Conservation (phyloP, 1,284 basidiomycete genomes). For the Somion occarium region DNA sequence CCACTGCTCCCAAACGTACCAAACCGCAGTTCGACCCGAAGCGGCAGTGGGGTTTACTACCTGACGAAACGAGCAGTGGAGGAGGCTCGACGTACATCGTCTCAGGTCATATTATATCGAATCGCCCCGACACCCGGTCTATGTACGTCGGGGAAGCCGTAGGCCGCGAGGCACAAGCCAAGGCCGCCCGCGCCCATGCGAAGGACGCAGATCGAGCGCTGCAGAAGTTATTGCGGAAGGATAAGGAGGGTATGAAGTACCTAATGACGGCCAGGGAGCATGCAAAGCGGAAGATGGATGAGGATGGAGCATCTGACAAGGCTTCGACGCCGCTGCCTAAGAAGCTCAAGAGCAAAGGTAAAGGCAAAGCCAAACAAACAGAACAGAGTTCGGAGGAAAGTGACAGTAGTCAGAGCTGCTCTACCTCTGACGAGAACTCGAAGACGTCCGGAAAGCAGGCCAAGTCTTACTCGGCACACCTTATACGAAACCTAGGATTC, state of each 20-base stretch:
- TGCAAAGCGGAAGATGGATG: slow-evolving; percentile 17
- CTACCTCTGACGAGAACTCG: slow-evolving; percentile 1
- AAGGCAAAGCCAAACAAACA: slow-evolving; percentile 22
- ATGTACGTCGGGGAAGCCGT: slow-evolving; percentile 59
- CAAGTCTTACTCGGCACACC: slow-evolving; percentile 54
- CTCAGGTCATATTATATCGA: slow-evolving; percentile 63
- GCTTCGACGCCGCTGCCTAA: slow-evolving; percentile 17
- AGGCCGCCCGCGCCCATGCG: slow-evolving; percentile 56
- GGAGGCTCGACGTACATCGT: slow-evolving; percentile 76
- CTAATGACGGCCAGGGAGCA: slow-evolving; percentile 53
- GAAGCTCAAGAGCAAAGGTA: slow-evolving; percentile 22
- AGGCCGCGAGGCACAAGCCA: slow-evolving; percentile 71
- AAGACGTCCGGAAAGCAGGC: slow-evolving; percentile 9
- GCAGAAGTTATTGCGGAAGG: slow-evolving; percentile 52
- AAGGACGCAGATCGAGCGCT: slow-evolving; percentile 58
- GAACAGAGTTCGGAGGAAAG: slow-evolving; percentile 9
- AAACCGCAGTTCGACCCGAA: slow-evolving; percentile 61
- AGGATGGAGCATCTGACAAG: slow-evolving; percentile 15
- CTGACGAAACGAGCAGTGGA: slow-evolving; percentile 35
- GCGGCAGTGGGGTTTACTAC: slow-evolving; percentile 67
- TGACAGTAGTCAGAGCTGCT: slow-evolving; percentile 9
- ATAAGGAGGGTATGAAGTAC: slow-evolving; percentile 58
- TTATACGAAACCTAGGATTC: slow-evolving; percentile 69
- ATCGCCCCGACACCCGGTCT: slow-evolving; percentile 41
- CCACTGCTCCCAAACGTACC: slow-evolving; percentile 41